Evolutionary conservation across 2,329 filamentous ascomycete species (phyloP), one percentile per base, ranked within the genome.

Genomic region (Cladosporium sphaerospermum): DNA sequence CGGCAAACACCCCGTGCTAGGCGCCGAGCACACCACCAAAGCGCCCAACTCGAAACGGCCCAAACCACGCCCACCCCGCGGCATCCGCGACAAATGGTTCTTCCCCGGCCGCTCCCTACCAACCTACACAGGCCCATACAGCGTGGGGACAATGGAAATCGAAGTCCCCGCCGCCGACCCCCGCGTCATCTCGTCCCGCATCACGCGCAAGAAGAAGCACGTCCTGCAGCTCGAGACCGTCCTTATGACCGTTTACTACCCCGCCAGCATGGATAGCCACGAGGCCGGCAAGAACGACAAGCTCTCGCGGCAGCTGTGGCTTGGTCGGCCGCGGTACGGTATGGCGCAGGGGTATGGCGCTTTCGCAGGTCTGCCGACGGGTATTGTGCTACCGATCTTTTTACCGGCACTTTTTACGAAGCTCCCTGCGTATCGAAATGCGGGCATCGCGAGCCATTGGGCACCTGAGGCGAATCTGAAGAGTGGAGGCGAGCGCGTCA

Each of bases 241-340:
- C 8, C 72, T 86, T 4, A 79, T 86, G 67, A 79, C 78, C 0
- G 67, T 86, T n/a, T 86, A 82, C 65, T 86, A 86, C 63, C 83
- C 83, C 2, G 76, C 79, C 42, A 59, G 64, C 14, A 69, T 73
- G 1, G 70, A 74, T 1, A 61, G 67, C 31, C 71, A 70, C 40
- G 52, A 61, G 14, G 52, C 56, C 18, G 57, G 55, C 16, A 54
- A 58, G 16, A 54, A 61, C 3, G 56, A 54, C 33, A 70, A 72
- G 37, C 76, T 75, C 59, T 77, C 74, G 14, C 74, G 82, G 5
- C 76, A 81, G 49, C 78, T 81, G 6, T 86, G 82, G 83, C 73
- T 86, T 40, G 79, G 81, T 7, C 70, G 80, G 42, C 82, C 83
- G 3, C 70, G 82, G 36, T 53, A 76, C 1, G 71, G 75, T 34